phyloP scores from a whole-genome alignment of 495 filamentous ascomycete genomes.

The Aspergillus leporis region DNA sequence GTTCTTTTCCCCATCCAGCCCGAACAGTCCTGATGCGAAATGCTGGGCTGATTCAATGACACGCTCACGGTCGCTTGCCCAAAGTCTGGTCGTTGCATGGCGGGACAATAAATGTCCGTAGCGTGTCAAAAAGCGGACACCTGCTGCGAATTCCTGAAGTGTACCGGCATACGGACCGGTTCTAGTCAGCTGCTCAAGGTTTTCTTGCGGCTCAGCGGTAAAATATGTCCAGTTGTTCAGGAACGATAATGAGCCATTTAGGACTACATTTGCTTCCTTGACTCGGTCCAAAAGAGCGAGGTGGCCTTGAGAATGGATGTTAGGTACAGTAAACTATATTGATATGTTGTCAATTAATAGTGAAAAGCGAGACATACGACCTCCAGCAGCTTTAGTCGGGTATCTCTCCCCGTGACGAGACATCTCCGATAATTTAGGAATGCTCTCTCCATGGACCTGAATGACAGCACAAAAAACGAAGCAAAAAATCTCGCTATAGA shows the following conservation, averaged over 20 bases:
- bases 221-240: constrained; percentile 59
- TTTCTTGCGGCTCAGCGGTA: constrained; percentile 33
- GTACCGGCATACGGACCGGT: constrained; percentile 60
- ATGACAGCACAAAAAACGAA: constrained; percentile 3
- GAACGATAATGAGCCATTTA: constrained; percentile 54
- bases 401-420: constrained; percentile 61
- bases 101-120: constrained; percentile 47
- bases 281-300: constrained; percentile 47
- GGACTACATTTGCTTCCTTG: constrained; percentile 34
- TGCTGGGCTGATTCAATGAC: constrained; percentile 60
- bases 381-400: constrained; percentile 53
- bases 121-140: constrained; percentile 55
- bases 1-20: constrained; percentile 46
- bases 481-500: neutral
- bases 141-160: constrained; percentile 55
- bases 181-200: constrained; percentile 57
- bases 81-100: constrained; percentile 37
- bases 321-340: neutral
- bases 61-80: constrained; percentile 57
- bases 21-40: constrained; percentile 59
- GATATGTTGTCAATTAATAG: neutral
- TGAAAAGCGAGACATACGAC: constrained; percentile 38
- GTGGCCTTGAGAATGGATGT: constrained; percentile 43
- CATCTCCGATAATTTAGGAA: constrained; percentile 40
- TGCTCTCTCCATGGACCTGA: neutral